phyloP scores from a whole-genome alignment of 164 flowering plant species.

The Protea cynaroides region DNA sequence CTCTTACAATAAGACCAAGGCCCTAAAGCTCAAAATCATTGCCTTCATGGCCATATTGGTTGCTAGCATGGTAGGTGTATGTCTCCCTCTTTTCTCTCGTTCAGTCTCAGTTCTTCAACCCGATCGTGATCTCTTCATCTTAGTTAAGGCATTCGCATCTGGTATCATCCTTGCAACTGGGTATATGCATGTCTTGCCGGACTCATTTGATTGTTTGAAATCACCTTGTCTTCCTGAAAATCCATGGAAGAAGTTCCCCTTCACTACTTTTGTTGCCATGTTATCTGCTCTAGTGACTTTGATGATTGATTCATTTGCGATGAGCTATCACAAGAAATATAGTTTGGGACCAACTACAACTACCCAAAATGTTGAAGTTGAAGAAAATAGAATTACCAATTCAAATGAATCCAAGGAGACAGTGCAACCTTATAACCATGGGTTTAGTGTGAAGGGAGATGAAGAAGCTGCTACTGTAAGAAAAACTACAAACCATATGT shows the following conservation, averaged over 20 bases:
- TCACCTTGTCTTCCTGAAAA: constrained; percentile 20
- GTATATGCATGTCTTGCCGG: constrained; percentile 30
- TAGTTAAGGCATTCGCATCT: constrained; percentile 28
- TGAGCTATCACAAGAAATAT: constrained; percentile 15
- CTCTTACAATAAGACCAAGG: background rate
- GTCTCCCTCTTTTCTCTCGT: constrained; percentile 17
- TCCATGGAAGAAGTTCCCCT: constrained; percentile 32
- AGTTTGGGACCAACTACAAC: background rate
- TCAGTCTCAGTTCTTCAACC: constrained; percentile 18
- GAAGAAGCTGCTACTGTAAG: background rate
- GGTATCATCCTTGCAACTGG: constrained; percentile 31
- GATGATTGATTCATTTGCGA: constrained; percentile 31
- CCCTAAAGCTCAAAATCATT: constrained; percentile 19
- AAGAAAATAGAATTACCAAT: background rate
- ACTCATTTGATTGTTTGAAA: constrained; percentile 20
- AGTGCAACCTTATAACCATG: constrained; percentile 12
- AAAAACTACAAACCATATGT: too few species aligned
- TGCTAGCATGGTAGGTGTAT: constrained; percentile 23
- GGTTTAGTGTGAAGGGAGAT: constrained; percentile 2
- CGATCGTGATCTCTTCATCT: constrained; percentile 15
- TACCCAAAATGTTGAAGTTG: constrained; percentile 7
- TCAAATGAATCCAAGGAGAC: background rate
- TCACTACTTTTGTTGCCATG: constrained; percentile 27
- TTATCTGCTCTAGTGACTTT: constrained; percentile 23
- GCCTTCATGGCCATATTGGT: constrained; percentile 21